Evolutionary conservation across 2,329 filamentous ascomycete genomes (phyloP).

Genomic region (Mollisiaceae sp.): DNA sequence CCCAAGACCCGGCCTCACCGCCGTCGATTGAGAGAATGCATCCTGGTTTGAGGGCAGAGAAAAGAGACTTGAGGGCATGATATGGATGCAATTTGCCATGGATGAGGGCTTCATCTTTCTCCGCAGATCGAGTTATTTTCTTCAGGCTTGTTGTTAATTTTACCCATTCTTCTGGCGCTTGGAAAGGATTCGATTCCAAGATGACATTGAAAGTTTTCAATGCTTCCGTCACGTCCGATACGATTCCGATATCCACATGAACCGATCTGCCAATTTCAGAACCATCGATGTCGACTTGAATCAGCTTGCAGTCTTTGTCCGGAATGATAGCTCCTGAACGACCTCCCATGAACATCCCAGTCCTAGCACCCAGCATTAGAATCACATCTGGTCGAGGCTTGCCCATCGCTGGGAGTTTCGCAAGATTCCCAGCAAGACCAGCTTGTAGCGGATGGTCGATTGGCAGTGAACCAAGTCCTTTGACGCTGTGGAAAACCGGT

Average conservation of each 20-base stretch:
- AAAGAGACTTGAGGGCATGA: not conserved
- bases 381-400: not conserved
- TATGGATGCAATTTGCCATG: not conserved
- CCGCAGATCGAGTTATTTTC: not conserved
- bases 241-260: not conserved
- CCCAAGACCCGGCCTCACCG: not conserved
- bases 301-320: not conserved
- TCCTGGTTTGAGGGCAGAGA: not conserved
- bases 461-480: not conserved
- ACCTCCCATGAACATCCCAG: conserved; percentile 2
- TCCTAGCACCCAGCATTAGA: not conserved
- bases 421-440: not conserved
- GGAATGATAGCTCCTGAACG: not conserved
- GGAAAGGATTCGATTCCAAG: not conserved
- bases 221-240: not conserved
- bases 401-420: not conserved
- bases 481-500: not conserved
- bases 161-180: not conserved
- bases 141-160: not conserved
- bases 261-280: not conserved
- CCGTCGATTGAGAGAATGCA: not conserved
- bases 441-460: not conserved
- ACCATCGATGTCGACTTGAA: conserved; percentile 5
- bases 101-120: not conserved
- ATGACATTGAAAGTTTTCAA: not conserved